Conservation (phyloP, 2,329 filamentous ascomycete genomes). For the Cercospora sesami region DNA sequence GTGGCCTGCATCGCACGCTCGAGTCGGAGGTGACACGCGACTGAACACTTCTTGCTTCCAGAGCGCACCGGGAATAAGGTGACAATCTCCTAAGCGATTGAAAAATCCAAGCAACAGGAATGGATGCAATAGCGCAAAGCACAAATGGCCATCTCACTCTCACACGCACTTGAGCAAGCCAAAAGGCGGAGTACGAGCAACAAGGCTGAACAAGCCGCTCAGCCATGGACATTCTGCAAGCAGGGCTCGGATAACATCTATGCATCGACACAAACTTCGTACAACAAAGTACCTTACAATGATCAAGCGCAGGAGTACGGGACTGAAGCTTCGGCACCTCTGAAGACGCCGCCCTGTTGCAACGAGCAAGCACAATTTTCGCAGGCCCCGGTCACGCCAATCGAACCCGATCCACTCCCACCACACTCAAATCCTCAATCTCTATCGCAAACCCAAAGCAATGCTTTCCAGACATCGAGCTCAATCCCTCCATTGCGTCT, state of each 20-base stretch:
- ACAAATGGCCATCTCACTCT: constrained; percentile 22
- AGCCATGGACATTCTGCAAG: constrained; percentile 11
- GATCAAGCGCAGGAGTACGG: not conserved
- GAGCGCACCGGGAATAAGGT: not conserved
- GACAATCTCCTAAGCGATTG: not conserved
- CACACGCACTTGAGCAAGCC: constrained; percentile 12
- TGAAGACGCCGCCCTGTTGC: not conserved
- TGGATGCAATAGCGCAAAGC: not conserved
- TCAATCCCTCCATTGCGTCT: constrained; percentile 26
- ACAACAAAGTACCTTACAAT: not conserved
- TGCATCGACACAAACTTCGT: constrained; percentile 3
- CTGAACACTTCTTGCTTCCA: not conserved
- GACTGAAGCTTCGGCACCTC: constrained; percentile 5
- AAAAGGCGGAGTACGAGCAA: not conserved
- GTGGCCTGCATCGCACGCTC: not conserved
- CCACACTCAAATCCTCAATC: constrained; percentile 30
- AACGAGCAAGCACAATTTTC: not conserved
- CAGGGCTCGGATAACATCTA: constrained; percentile 17
- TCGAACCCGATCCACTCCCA: constrained; percentile 28
- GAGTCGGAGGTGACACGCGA: not conserved
- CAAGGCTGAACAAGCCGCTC: constrained; percentile 12
- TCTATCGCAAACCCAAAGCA: constrained; percentile 24
- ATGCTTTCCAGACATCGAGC: constrained; percentile 21
- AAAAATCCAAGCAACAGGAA: not conserved
- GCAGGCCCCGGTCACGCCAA: constrained; percentile 9